Evolutionary conservation across 2,329 filamentous ascomycete genomes (phyloP), one percentile per base, ranked within the genome.

Genomic region (Pseudocercospora vitis): DNA sequence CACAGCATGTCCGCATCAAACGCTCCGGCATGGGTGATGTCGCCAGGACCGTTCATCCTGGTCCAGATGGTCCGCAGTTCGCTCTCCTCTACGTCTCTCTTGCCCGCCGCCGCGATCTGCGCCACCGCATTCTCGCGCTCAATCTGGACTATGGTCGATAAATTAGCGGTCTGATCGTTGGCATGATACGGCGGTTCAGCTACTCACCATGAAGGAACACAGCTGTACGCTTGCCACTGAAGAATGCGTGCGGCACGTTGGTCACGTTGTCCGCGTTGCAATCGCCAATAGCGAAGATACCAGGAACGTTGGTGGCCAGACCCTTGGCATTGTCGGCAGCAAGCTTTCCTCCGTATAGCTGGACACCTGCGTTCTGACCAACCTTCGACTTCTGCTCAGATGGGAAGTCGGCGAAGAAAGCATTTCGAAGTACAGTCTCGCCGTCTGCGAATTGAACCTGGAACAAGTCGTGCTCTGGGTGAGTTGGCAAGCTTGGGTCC

Each of bases 391-490:
- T 53, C 14, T 56, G 53, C 31, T 50, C 53, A 11, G 45, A 49
- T 5, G 44, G 44, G 26, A 56, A 56, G 29, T 52, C 45, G 3
- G 50, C 50, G 14, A 56, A 46, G 45, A 56, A 56, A 23, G 45
- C 53, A n/a, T 49, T 52, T 11, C 53, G 50, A 12, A 50, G 23
- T 3, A 50, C n/a, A 9, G 55, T 33, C 2, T 47, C 51, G 14
- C 51, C 55, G 21, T 18, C 40, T 2, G 12, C 32, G 46, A 57
- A 57, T 6, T 53, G 19, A 5, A 57, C 47, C 26, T 47, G 47
- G 42, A 57, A 57, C n/a, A 54, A 42, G 37, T 57, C 55, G 21
- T 57, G 46, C 35, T 57, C 55, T 12, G 55, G 40, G n/a, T 50
- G 40, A n/a, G 46, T 57, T 23, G 55, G 47, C 24, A 46, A 21